Evolutionary conservation across 2,329 filamentous ascomycete genomes (phyloP).

Genomic region (Zymoseptoria ardabiliae): DNA sequence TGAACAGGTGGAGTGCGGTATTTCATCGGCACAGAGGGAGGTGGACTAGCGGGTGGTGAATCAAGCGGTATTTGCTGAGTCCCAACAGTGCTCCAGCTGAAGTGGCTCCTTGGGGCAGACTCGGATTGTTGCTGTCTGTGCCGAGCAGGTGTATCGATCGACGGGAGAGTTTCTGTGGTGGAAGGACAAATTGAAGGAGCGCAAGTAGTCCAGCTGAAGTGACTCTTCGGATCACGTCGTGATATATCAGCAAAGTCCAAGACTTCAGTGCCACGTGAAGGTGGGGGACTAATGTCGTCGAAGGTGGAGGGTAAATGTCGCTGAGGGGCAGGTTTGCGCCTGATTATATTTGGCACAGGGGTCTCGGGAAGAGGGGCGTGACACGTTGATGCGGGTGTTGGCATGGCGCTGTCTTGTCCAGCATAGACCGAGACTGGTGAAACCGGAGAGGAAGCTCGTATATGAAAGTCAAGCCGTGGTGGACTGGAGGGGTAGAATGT

Average conservation of each 20-base stretch:
- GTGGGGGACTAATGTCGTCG: slow-evolving; percentile 18
- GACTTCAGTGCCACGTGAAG: slow-evolving; percentile 8
- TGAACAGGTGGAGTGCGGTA: slow-evolving; percentile 21
- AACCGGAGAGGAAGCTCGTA: slow-evolving; percentile 13
- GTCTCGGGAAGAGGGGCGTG: background rate
- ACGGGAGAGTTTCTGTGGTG: background rate
- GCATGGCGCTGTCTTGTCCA: slow-evolving; percentile 5
- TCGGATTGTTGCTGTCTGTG: background rate
- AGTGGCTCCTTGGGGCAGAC: slow-evolving; percentile 20
- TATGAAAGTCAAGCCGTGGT: slow-evolving; percentile 7
- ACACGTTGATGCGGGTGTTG: background rate
- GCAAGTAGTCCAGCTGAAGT: slow-evolving; percentile 31
- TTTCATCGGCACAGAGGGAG: slow-evolving; percentile 30
- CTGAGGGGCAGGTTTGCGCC: slow-evolving; percentile 23
- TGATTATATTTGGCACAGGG: slow-evolving; percentile 11
- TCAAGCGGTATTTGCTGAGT: slow-evolving; percentile 32
- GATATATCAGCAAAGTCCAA: slow-evolving; percentile 5
- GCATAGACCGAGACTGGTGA: slow-evolving; percentile 20
- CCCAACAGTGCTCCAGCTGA: slow-evolving; percentile 30
- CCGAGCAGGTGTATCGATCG: background rate
- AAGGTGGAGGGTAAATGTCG: slow-evolving; percentile 9
- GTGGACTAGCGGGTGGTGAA: slow-evolving; percentile 37
- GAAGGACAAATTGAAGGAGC: slow-evolving; percentile 5
- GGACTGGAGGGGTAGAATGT: slow-evolving; percentile 3
- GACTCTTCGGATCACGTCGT: slow-evolving; percentile 16